Percentiles rank a stretch among this genome's conserved stretches.
phyloP scores from a whole-genome alignment of 2,329 filamentous ascomycete genomes.

The Curvularia lunata region DNA sequence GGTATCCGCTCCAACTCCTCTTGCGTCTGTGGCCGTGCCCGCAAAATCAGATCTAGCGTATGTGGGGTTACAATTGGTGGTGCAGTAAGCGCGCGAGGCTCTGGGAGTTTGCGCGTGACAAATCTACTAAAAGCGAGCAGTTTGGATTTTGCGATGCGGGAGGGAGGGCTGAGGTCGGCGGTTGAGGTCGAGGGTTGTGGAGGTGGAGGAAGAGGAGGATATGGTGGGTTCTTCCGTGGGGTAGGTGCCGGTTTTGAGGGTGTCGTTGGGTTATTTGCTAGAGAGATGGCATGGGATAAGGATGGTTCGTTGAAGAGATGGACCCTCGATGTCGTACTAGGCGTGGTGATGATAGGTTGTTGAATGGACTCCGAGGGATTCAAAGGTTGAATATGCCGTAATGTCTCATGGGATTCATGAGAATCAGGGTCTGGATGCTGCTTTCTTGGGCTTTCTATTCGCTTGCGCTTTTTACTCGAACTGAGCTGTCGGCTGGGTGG shows the following conservation, averaged over 20 bases:
- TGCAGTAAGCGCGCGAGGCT: background rate
- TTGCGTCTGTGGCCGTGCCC: slow-evolving; percentile 24
- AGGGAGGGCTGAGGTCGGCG: background rate
- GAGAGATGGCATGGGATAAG: background rate
- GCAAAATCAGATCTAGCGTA: slow-evolving; percentile 33
- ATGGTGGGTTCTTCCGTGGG: background rate
- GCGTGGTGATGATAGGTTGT: background rate
- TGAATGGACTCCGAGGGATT: background rate
- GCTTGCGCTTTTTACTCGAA: slow-evolving; percentile 37
- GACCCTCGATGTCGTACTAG: background rate
- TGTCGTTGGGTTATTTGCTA: background rate
- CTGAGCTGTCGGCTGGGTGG: slow-evolving; percentile 7
- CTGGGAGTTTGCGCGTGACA: slow-evolving; percentile 25
- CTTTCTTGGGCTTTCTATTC: slow-evolving; percentile 24
- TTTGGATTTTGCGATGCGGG: slow-evolving; percentile 28
- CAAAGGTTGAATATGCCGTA: background rate
- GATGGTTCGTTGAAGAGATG: slow-evolving; percentile 2
- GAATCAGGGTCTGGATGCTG: background rate
- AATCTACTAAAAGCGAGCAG: slow-evolving; percentile 40
- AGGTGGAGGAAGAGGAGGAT: background rate
- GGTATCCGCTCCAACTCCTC: slow-evolving; percentile 36
- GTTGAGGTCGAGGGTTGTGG: background rate
- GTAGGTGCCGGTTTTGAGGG: background rate
- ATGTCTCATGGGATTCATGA: background rate
- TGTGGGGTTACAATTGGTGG: slow-evolving; percentile 27